phyloP scores from a whole-genome alignment of 805 yeast species.

The Saccharomyces jurei region DNA sequence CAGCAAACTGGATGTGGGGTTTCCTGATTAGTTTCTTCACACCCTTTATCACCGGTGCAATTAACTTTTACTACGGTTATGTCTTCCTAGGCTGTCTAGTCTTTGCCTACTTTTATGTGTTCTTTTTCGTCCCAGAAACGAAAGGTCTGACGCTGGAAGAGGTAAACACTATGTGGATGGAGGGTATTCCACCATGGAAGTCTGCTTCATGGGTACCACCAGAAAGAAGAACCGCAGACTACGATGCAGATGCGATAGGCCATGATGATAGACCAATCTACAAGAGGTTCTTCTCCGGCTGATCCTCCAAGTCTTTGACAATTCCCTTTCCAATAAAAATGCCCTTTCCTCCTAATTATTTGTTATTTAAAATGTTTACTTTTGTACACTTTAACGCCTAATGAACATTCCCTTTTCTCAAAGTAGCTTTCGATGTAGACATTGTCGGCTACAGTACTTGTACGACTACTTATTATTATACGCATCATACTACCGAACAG shows the following conservation, averaged over 20 bases:
- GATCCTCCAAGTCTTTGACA: not conserved
- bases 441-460: not conserved
- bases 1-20: conserved; percentile 58
- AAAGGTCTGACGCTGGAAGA: conserved; percentile 72
- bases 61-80: conserved; percentile 62
- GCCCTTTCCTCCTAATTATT: not conserved
- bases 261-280: conserved; percentile 14
- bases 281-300: conserved; percentile 5
- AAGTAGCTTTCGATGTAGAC: not conserved
- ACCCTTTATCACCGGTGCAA: conserved; percentile 53
- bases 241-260: conserved; percentile 11
- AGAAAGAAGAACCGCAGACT: conserved; percentile 18
- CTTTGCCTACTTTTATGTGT: conserved; percentile 49
- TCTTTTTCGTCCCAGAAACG: conserved; percentile 63
- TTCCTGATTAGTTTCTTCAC: conserved; percentile 58
- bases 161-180: conserved; percentile 50
- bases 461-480: too few species aligned
- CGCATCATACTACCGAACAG: too few species aligned
- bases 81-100: conserved; percentile 46
- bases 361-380: not conserved
- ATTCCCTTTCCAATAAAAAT: not conserved
- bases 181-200: conserved; percentile 33
- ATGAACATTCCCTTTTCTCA: not conserved
- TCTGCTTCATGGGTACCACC: conserved; percentile 46
- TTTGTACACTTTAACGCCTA: not conserved